phyloP scores from a whole-genome alignment of 352 stramenopile genomes.

The Phytophthora pisi region DNA sequence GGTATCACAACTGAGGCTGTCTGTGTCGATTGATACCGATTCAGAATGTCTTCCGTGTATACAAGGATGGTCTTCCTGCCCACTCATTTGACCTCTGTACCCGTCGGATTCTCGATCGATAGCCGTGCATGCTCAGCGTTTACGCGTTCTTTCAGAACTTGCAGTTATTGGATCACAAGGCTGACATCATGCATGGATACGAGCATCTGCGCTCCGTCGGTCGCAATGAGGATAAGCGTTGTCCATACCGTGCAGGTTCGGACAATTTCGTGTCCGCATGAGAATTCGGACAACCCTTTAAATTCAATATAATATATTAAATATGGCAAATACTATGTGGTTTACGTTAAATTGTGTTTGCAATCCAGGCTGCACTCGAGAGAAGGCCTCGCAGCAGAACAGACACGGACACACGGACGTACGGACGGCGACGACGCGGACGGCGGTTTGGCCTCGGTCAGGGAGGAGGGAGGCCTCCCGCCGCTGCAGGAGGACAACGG shows the following conservation, averaged over 20 bases:
- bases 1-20: neutral
- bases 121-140: neutral
- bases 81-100: neutral
- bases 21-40: neutral
- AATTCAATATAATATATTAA: too few species aligned
- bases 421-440: too few species aligned
- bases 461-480: too few species aligned
- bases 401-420: too few species aligned
- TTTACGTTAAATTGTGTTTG: too few species aligned
- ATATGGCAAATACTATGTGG: too few species aligned
- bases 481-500: neutral
- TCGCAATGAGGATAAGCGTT: slow-evolving; percentile 23
- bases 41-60: neutral
- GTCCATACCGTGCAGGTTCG: slow-evolving; percentile 18
- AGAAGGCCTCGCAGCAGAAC: too few species aligned
- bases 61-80: neutral
- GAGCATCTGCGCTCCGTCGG: slow-evolving; percentile 24
- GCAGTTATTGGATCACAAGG: slow-evolving; percentile 4
- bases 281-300: too few species aligned
- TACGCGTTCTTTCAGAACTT: slow-evolving; percentile 6
- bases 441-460: too few species aligned
- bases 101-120: neutral
- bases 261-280: too few species aligned
- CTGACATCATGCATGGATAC: slow-evolving; percentile 14
- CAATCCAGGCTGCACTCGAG: too few species aligned